Percentiles rank a stretch among this genome's conserved stretches.
Conservation (phyloP, 1,284 basidiomycete species). For the Inonotus hispidus region DNA sequence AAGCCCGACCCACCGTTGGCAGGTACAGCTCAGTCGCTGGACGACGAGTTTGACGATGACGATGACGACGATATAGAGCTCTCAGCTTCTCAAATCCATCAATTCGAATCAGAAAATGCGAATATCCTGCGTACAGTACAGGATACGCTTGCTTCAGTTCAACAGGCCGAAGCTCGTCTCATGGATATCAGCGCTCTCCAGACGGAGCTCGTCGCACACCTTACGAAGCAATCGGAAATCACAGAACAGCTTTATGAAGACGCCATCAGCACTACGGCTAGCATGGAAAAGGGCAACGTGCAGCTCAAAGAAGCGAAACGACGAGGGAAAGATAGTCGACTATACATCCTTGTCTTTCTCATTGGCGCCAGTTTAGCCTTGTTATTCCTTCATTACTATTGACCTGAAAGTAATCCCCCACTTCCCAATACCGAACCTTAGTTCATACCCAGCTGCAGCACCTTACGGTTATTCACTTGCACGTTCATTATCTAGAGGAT, state of each 20-base stretch:
- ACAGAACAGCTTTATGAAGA: constrained; percentile 89
- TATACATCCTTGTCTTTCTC: constrained; percentile 82
- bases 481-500: constrained; percentile 7
- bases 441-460: not conserved
- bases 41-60: constrained; percentile 41
- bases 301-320: constrained; percentile 81
- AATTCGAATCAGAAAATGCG: constrained; percentile 88
- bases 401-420: not conserved
- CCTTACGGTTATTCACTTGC: not conserved
- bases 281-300: constrained; percentile 81
- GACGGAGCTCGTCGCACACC: constrained; percentile 80
- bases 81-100: constrained; percentile 78
- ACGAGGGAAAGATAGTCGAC: constrained; percentile 74
- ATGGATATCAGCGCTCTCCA: constrained; percentile 89
- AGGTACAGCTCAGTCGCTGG: constrained; percentile 24
- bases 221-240: constrained; percentile 84
- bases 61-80: constrained; percentile 64
- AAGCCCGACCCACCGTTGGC: constrained; percentile 23
- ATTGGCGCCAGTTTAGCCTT: constrained; percentile 81
- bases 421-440: constrained; percentile 1
- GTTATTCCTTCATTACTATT: constrained; percentile 85
- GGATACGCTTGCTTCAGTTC: constrained; percentile 78
- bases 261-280: constrained; percentile 76
- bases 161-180: constrained; percentile 82
- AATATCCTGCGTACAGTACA: constrained; percentile 77